Evolutionary conservation across 192 early-diverging fungal species (phyloP).

Genomic region (Backusella westeae): DNA sequence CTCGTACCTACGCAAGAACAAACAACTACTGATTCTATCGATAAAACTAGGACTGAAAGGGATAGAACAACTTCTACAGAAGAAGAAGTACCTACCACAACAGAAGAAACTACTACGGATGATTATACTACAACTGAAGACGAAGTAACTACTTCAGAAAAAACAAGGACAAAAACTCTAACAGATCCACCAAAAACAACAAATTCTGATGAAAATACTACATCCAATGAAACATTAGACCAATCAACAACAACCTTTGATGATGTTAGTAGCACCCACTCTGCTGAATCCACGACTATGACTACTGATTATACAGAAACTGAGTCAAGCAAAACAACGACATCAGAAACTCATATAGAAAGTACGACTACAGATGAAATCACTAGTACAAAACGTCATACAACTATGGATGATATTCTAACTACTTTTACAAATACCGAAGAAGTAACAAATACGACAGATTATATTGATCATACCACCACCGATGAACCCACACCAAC

Average conservation of each 20-base stretch:
- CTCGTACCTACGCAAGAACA: too few species aligned
- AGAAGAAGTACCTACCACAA: background rate
- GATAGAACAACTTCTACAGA: background rate
- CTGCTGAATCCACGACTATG: background rate
- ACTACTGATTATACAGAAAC: background rate
- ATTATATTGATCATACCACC: background rate
- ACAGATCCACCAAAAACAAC: background rate
- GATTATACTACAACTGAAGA: background rate
- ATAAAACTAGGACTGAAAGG: background rate
- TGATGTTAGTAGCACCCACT: background rate
- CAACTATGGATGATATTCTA: background rate
- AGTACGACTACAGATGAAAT: background rate
- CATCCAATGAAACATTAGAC: background rate
- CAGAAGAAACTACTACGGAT: background rate
- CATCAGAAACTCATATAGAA: background rate
- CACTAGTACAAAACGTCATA: background rate
- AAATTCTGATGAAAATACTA: background rate
- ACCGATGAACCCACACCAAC: background rate
- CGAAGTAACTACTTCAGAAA: background rate
- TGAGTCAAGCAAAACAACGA: background rate
- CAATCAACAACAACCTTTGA: background rate
- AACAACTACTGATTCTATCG: too few species aligned
- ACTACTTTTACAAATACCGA: background rate
- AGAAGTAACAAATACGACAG: background rate
- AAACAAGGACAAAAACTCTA: background rate